phyloP scores from a whole-genome alignment of 2,329 filamentous ascomycete species.

The Tolypocladium sp. region DNA sequence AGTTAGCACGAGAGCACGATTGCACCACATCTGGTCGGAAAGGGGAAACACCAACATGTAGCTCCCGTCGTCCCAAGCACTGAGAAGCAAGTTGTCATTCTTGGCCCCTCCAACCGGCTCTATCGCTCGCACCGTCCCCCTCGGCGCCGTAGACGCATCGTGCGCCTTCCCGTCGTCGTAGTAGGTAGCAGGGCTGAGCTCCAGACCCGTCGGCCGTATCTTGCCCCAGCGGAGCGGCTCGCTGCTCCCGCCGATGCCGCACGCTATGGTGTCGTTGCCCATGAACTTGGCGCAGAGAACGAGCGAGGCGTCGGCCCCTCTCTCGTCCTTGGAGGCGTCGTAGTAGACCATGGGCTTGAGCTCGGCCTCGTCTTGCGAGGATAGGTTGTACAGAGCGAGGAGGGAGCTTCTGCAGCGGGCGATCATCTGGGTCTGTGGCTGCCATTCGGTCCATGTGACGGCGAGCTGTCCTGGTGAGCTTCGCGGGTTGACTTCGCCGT shows the following conservation, averaged over 20 bases:
- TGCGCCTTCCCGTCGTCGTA: slow-evolving; percentile 7
- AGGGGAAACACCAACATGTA: slow-evolving; percentile 20
- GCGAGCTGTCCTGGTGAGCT: slow-evolving; percentile 15
- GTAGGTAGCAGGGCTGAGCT: slow-evolving; percentile 24
- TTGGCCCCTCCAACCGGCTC: slow-evolving; percentile 30
- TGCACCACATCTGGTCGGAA: not conserved
- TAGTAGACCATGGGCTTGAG: slow-evolving; percentile 12
- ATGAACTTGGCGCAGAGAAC: slow-evolving; percentile 34
- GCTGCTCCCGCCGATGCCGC: slow-evolving; percentile 31
- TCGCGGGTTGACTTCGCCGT: not conserved
- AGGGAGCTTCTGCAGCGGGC: slow-evolving; percentile 20
- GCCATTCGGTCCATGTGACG: slow-evolving; percentile 24
- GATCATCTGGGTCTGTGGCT: slow-evolving; percentile 16
- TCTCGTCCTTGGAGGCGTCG: slow-evolving; percentile 13
- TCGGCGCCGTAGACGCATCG: slow-evolving; percentile 12
- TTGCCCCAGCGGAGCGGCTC: slow-evolving; percentile 36
- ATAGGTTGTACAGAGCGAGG: slow-evolving; percentile 19
- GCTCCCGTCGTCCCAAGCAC: slow-evolving; percentile 44
- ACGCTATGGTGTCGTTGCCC: slow-evolving; percentile 31
- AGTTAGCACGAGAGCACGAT: not conserved
- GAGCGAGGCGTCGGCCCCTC: slow-evolving; percentile 13
- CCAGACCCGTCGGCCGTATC: slow-evolving; percentile 35
- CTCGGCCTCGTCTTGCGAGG: slow-evolving; percentile 1
- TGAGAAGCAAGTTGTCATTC: slow-evolving; percentile 33
- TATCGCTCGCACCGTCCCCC: slow-evolving; percentile 34